These are phyloP conservation scores for Ceratocystis cacaofunesta DNA, from an alignment of 2,329 filamentous ascomycete genomes.

Conservation along the genomic window DNA sequence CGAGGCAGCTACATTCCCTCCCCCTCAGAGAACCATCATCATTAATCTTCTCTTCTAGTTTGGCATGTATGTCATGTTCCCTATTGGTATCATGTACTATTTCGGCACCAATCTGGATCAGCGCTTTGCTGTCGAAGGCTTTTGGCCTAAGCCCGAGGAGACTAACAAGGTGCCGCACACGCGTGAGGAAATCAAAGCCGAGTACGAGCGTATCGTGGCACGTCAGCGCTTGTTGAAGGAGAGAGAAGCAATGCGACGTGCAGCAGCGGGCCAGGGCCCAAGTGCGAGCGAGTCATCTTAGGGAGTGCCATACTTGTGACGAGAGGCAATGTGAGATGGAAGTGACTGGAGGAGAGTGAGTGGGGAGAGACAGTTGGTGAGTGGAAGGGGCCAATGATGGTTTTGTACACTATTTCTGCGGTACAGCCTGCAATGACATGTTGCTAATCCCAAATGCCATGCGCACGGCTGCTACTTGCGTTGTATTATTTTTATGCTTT, in stretches of 20 bases:
- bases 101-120: conserved; percentile 96
- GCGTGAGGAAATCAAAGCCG: conserved; percentile 65
- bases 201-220: conserved; percentile 57
- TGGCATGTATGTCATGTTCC: conserved; percentile 97
- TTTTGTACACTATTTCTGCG: neutral
- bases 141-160: conserved; percentile 78
- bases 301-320: neutral
- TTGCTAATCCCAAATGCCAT: too few species aligned
- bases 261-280: conserved; percentile 20
- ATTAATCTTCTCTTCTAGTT: conserved; percentile 44
- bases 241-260: conserved; percentile 26
- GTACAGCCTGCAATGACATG: neutral
- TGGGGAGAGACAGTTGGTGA: neutral
- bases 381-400: neutral
- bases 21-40: neutral
- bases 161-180: conserved; percentile 65
- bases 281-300: conserved; percentile 14
- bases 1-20: neutral
- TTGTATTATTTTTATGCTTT: neutral
- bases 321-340: neutral
- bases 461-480: neutral
- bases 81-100: conserved; percentile 99
- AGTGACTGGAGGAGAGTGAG: neutral
- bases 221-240: conserved; percentile 60
- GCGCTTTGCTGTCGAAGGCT: conserved; percentile 74